Conservation (phyloP, 768 basidiomycete genomes). For the Solioccasus polychromus region DNA sequence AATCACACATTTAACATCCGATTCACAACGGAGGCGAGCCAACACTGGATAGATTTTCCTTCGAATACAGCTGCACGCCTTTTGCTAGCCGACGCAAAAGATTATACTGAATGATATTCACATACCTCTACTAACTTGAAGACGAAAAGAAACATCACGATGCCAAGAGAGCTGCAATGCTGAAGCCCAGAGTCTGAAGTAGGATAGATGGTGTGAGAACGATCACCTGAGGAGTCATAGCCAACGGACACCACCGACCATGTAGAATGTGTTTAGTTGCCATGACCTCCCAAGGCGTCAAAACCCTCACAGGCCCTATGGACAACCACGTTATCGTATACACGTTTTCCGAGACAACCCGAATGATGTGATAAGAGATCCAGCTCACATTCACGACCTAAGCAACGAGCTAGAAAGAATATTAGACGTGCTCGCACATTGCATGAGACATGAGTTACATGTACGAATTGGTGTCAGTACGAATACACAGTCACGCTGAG, state of each 20-base stretch:
- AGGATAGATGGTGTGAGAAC: constrained; percentile 1
- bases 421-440: background rate
- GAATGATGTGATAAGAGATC: constrained; percentile 42
- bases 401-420: constrained; percentile 33
- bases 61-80: constrained; percentile 39
- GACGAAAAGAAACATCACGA: constrained; percentile 39
- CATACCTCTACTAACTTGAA: constrained; percentile 43
- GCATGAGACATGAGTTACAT: constrained; percentile 29
- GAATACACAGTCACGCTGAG: constrained; percentile 10
- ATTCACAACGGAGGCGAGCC: constrained; percentile 44
- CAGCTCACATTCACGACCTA: constrained; percentile 47
- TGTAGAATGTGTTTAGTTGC: constrained; percentile 24
- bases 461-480: constrained; percentile 40
- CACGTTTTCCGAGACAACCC: constrained; percentile 29
- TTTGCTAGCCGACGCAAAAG: background rate
- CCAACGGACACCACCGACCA: constrained; percentile 30
- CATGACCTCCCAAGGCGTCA: constrained; percentile 46
- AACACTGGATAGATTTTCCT: constrained; percentile 46
- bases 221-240: background rate
- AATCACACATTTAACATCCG: constrained; percentile 45
- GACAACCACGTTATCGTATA: constrained; percentile 37
- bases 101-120: background rate
- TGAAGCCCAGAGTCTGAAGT: constrained; percentile 39
- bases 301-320: constrained; percentile 37
- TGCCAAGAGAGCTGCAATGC: constrained; percentile 35